Base-by-base conservation (phyloP, 1,139 yeast species). In the Diutina siamensis region DNA sequence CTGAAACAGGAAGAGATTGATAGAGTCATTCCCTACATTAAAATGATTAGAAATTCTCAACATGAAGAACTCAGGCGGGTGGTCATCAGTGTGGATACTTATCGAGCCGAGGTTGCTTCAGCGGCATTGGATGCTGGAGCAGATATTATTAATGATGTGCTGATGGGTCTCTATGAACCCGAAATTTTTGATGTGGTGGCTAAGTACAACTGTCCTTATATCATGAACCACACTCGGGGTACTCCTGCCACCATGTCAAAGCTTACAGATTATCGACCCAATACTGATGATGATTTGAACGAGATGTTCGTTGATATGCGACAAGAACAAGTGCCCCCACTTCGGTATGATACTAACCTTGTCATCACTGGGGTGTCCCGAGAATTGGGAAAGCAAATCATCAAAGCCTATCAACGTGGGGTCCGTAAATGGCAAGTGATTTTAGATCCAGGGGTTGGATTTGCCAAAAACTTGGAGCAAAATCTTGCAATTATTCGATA, bases 371-470 rank as follows among this genome's bases (percentile, higher is more conserved):
- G 74, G 3, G 59, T 88, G 2, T 75, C 83, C 9, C 63, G 76
- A 44, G 98, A 92, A 58, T 64, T 92, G 44, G 67, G 79, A 12
- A 54, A 56, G 1, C 77, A 79, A 48, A 70, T 86, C 35, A 54
- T 62, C 1, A 71, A 66, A 46, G 95, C 96, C 9, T 64, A 76
- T 45, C 57, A 55, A 0, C 64, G 64, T 0, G 96, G 96, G 1
- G 77, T 92, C 1, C 71, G 71, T 48, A 78, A 94, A 59, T 92
- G 97, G 96, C 97, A 92, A 62, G 66, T 92, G 2, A 79, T 94
- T 17, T 58, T 88, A 12, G 99, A 92, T 60, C 98, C 99, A 0
- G 98, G 98, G 1, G 64, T 92, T 46, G 98, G 98, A 1, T 92
- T 92, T 64, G 97, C 97, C 19, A 92, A 92, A 59, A 72, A 71